phyloP scores from a whole-genome alignment of 202 grass and related monocot species.

The Setaria viridis region DNA sequence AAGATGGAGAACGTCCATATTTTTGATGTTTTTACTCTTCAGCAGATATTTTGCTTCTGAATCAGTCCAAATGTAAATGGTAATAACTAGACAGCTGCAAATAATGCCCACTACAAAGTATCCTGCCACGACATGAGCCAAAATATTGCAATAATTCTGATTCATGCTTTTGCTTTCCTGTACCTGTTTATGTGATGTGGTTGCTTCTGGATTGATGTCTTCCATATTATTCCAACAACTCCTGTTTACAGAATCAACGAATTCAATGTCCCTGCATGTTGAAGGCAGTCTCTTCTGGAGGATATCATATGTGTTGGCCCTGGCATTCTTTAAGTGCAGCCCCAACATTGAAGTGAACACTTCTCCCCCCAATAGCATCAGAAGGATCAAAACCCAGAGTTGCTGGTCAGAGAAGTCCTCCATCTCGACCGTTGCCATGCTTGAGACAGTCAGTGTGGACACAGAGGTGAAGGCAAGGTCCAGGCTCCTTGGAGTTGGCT shows the following conservation, averaged over 20 bases:
- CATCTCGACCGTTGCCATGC: slow-evolving; percentile 65
- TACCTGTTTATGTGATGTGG: slow-evolving; percentile 13
- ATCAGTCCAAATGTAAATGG: slow-evolving; percentile 42
- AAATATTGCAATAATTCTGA: slow-evolving; percentile 33
- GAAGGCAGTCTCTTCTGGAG: slow-evolving; percentile 19
- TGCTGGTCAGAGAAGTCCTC: slow-evolving; percentile 53
- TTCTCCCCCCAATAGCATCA: slow-evolving; percentile 64
- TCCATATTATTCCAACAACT: slow-evolving; percentile 3
- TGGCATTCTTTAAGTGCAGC: slow-evolving; percentile 47
- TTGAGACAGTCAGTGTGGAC: slow-evolving; percentile 54
- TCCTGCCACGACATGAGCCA: slow-evolving; percentile 47
- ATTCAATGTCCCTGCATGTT: slow-evolving; percentile 38
- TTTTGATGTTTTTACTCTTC: slow-evolving; percentile 56
- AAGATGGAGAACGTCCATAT: slow-evolving; percentile 56
- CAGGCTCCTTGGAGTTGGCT: slow-evolving; percentile 26
- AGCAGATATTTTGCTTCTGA: slow-evolving; percentile 49
- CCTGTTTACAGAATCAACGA: slow-evolving; percentile 13
- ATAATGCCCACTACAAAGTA: slow-evolving; percentile 51
- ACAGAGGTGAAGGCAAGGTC: slow-evolving; percentile 55
- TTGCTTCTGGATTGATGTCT: slow-evolving; percentile 36
- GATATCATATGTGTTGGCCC: background rate
- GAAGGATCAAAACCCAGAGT: slow-evolving; percentile 52
- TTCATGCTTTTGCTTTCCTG: slow-evolving; percentile 39
- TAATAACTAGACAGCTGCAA: slow-evolving; percentile 40
- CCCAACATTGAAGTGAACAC: slow-evolving; percentile 53